These are phyloP conservation scores for Penicillium sp. DNA, from an alignment of 2,329 filamentous ascomycete species.

Conservation along the genomic window DNA sequence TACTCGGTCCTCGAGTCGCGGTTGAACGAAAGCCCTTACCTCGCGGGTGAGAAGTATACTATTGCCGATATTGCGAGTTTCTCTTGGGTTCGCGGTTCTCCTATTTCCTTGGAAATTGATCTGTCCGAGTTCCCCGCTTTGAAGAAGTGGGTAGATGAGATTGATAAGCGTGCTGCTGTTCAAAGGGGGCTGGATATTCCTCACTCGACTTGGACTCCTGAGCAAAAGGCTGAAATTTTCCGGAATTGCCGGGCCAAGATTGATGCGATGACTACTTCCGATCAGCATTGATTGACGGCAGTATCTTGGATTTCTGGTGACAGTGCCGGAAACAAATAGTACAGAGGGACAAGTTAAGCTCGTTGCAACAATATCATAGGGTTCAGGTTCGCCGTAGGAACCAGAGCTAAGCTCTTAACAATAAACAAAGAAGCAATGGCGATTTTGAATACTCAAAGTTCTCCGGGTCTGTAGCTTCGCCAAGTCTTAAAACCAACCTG, in stretches of 20 bases:
- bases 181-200: slow-evolving; percentile 22
- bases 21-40: slow-evolving; percentile 40
- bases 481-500: slow-evolving; percentile 40
- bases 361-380: background rate
- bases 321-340: background rate
- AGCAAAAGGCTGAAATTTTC: slow-evolving; percentile 12
- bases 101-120: slow-evolving; percentile 26
- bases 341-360: background rate
- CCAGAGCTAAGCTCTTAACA: background rate
- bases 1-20: slow-evolving; percentile 47
- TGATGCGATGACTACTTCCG: slow-evolving; percentile 18
- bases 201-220: slow-evolving; percentile 8
- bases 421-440: background rate
- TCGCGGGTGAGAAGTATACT: slow-evolving; percentile 47
- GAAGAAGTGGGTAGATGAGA: slow-evolving; percentile 30
- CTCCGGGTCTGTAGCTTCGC: slow-evolving; percentile 39
- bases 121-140: slow-evolving; percentile 31
- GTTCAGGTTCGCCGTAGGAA: background rate
- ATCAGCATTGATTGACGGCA: slow-evolving; percentile 16
- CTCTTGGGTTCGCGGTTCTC: slow-evolving; percentile 38
- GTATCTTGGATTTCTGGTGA: background rate
- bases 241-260: slow-evolving; percentile 17
- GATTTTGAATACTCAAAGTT: slow-evolving; percentile 13
- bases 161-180: slow-evolving; percentile 29
- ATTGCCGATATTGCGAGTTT: slow-evolving; percentile 49